A percentile compares a stretch with the other conserved stretches of the same genome.
These are phyloP conservation scores for Parathielavia hyrcaniae DNA, from an alignment of 495 filamentous ascomycete species.

Conservation along the genomic window DNA sequence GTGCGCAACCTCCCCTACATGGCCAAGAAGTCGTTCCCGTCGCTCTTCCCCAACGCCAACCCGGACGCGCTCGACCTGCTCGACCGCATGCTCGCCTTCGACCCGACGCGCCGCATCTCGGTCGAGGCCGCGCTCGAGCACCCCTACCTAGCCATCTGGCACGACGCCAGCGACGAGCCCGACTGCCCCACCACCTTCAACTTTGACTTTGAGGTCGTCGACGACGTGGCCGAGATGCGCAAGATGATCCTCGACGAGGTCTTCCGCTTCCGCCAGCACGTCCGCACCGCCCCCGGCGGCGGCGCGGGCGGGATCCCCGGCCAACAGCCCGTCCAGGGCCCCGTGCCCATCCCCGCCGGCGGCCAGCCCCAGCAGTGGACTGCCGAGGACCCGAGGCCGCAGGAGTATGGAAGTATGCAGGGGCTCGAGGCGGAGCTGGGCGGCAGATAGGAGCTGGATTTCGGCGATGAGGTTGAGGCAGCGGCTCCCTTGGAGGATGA, in stretches of 20 bases:
- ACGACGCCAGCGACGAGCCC: slow-evolving; percentile 94
- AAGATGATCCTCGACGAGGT: slow-evolving; percentile 97
- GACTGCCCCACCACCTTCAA: slow-evolving; percentile 89
- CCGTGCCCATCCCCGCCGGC: slow-evolving; percentile 66
- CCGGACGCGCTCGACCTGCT: slow-evolving; percentile 92
- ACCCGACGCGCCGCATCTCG: slow-evolving; percentile 81
- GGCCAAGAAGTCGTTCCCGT: slow-evolving; percentile 82
- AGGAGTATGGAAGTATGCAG: slow-evolving; percentile 59
- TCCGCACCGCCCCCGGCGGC: slow-evolving; percentile 57
- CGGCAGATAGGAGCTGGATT: slow-evolving; percentile 34
- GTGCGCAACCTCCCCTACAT: slow-evolving; percentile 96
- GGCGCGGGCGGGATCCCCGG: slow-evolving; percentile 24
- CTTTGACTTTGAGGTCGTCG: slow-evolving; percentile 94
- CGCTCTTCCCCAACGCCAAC: slow-evolving; percentile 90
- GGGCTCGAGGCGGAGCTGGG: slow-evolving; percentile 82
- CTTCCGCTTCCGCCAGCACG: slow-evolving; percentile 65
- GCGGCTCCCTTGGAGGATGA: no score
- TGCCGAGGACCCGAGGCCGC: slow-evolving; percentile 80
- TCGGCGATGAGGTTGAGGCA: no score
- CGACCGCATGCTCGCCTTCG: slow-evolving; percentile 94
- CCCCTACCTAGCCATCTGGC: slow-evolving; percentile 95
- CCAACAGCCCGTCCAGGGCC: slow-evolving; percentile 30
- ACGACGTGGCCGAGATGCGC: slow-evolving; percentile 88
- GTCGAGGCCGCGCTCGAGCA: slow-evolving; percentile 94
- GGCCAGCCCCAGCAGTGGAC: slow-evolving; percentile 60